Conservation (phyloP, 176 grass and related monocot genomes). For the Carex myosuroides region DNA sequence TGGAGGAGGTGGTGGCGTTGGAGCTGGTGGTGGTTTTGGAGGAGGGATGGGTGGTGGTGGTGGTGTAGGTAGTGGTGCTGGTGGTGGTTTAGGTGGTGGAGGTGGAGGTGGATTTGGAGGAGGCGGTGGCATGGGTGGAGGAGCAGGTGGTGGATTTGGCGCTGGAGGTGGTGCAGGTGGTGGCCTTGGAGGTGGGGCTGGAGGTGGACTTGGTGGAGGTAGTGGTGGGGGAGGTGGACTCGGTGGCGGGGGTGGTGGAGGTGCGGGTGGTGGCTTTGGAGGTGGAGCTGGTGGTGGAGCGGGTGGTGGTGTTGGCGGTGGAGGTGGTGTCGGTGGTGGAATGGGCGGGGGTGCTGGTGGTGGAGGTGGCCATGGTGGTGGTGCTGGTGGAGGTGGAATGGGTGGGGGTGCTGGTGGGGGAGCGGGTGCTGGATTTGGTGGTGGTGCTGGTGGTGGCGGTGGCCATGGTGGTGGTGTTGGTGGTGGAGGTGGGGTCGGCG, state of each 20-base stretch:
- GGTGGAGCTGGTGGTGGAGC: neutral
- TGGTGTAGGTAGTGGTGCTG: neutral
- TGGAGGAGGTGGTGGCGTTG: neutral
- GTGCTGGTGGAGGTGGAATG: neutral
- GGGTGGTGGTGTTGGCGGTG: neutral
- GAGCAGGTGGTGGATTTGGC: neutral
- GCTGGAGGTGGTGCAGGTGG: neutral
- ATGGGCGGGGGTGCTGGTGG: neutral
- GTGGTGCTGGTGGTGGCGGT: neutral
- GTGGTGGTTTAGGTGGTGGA: constrained; percentile 8
- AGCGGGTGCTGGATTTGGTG: neutral
- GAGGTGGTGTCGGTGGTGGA: neutral
- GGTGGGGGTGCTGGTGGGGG: neutral
- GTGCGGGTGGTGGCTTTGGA: neutral
- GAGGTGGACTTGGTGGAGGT: neutral
- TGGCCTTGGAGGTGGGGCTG: neutral
- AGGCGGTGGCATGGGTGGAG: neutral
- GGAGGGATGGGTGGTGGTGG: constrained; percentile 10
- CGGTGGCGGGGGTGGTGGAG: neutral
- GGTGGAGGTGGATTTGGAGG: neutral
- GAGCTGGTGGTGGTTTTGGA: neutral
- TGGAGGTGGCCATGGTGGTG: neutral
- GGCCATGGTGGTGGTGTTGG: neutral
- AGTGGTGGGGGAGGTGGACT: constrained; percentile 14
- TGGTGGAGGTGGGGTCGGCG: neutral